Evolutionary conservation across 2,329 filamentous ascomycete genomes (phyloP), one percentile per base, ranked within the genome.

Genomic region (Trichoderma atrobrunneum): DNA sequence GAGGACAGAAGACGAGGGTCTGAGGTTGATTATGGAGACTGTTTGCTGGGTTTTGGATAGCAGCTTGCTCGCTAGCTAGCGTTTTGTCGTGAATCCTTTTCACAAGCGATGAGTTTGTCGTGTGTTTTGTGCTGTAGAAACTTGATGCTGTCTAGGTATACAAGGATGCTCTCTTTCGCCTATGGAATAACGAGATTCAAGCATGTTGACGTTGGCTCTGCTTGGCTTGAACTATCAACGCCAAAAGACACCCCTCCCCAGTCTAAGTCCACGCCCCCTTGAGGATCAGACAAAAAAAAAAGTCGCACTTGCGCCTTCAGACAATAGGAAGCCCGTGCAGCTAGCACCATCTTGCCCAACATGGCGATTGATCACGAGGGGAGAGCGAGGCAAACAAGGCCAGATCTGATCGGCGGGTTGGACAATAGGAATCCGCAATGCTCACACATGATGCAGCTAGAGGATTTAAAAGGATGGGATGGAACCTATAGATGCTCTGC

Each of bases 271-370:
- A 62, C 67, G 26, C 56, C 67, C 57, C 57, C 30, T 24, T 18
- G 18, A 26, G n/a, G n/a, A 60, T 24, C 36, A 39, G 59, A 28
- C 21, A 8, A 26, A 7, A 51, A 34, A 34, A 69, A 61, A 32
- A 48, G 56, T 24, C 28, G 30, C 56, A 39, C 57, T 51, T 61
- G 39, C 18, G 21, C n/a, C 66, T 10, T 51, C 32, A 26, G 64
- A 71, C 60, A 64, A 71, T 63, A 71, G 68, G 60, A 64, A 64
- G 68, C 43, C 68, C 60, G 68, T 71, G 68, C 68, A 32, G 32
- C 28, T 32, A 51, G 57, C 28, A 70, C 26, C 26, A 18, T 64
- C 26, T 32, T 64, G 32, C 68, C 68, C 68, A 71, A 71, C 59
- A 57, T 6, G 68, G 68, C 34, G 43, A 71, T 30, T 43, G 34